Evolutionary conservation across 2,329 filamentous ascomycete species (phyloP), one percentile per base, ranked within the genome.

Genomic region (Colletotrichum sp.): DNA sequence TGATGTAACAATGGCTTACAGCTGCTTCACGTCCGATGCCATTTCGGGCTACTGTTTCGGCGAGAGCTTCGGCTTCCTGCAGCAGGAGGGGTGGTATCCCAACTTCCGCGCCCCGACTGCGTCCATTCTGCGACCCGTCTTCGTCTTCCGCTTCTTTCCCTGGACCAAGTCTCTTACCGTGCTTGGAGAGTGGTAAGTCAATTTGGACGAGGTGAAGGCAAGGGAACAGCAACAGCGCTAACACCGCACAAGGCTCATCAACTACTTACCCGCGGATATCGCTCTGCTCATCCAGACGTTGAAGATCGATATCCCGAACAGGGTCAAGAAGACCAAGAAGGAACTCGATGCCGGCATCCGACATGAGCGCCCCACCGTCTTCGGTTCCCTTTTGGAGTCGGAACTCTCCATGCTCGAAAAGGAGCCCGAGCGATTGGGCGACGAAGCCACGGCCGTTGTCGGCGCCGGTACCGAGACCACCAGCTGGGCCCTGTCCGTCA

Each of bases 21-120:
- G 83, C 72, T 86, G 85, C 76, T 85, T 85, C 69, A 85, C 84
- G 0, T 81, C 84, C 1, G 85, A 87, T n/a, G 81, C 82, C 4
- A 86, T 86, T 32, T 83, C 82, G 3, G 79, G 81, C 3, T 86
- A 85, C 65, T 81, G 80, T 26, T 87, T 86, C 71, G 85, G 85
- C 12, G 82, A 85, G 59, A 78, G 79, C 6, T 81, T 85, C 69
- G 85, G 84, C 2, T 80, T 84, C 52, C 62, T 84, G 24, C 77
- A 78, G 8, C 82, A 84, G 70, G 78, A 84, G 5, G 82, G 79
- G 0, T 86, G 84, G 84, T 79, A 81, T 30, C 84, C 84, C 7
- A 85, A 86, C 71, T 84, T 85, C 64, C 78, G 79, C 12, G 75
- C 71, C 5, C 68, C 80, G 8, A 75, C 77, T 10, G 72, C 78